Evolutionary conservation across 1,284 basidiomycete species (phyloP), one percentile per base, ranked within the genome.

Genomic region (Heterobasidion annosum): DNA sequence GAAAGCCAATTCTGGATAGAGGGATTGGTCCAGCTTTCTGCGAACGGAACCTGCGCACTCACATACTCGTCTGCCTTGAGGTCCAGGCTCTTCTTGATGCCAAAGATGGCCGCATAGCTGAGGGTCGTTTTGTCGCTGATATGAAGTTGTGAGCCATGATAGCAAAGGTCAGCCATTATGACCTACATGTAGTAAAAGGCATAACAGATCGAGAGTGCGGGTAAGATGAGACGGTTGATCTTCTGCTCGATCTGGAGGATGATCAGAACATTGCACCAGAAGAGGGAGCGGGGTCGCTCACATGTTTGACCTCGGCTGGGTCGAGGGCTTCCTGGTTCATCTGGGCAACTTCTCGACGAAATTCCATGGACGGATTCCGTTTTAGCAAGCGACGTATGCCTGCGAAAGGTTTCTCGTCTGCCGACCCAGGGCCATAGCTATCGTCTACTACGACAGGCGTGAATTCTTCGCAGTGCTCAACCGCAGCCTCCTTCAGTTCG

Each of bases 1-100:
- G 65, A 63, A 18, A 69, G 62, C 67, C 61, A 73, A 58, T 19
- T 48, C 25, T 48, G 46, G 4, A 8, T 12, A 16, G 19, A 19
- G 19, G 25, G 4, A 19, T 48, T 12, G 19, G 19, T 15, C 5
- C n/a, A 7, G 3, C 12, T 12, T 3, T 32, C 12, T n/a, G 46
- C 46, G 46, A 48, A 15, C 12, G 13, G 15, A 48, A 32, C 12
- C 15, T 15, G 13, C 19, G 13, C 12, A n/a, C 46, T 48, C 19
- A 48, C 25, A 8, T 48, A 48, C 19, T 32, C 46, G 15, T 15
- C 13, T 12, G 13, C 6, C 13, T 25, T 25, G 6, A 48, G 46
- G n/a, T 48, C 10, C n/a, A 48, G 19, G 25, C 19, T 19, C n/a
- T n/a, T n/a, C 25, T 48, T 48, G n/a, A 48, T 19, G 25, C 10